Conservation (phyloP, 495 filamentous ascomycete species). For the Tuber brumale region DNA sequence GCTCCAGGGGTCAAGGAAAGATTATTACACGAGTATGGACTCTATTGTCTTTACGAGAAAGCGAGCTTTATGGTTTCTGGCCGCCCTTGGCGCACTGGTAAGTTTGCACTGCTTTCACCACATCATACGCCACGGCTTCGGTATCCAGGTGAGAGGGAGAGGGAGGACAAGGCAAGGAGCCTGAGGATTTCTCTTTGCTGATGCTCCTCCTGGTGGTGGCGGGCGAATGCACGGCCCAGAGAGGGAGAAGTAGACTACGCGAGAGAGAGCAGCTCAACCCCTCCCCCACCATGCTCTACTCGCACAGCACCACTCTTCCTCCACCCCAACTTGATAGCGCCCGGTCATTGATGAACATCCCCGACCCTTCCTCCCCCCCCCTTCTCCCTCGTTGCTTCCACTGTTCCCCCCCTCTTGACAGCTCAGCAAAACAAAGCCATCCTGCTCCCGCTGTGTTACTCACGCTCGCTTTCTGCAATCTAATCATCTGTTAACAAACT, state of each 20-base stretch:
- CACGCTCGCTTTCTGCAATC: conserved; percentile 1
- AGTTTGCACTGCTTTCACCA: conserved; percentile 2
- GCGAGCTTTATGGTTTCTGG: conserved; percentile 23
- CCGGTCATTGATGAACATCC: conserved; percentile 33
- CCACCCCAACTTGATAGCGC: conserved; percentile 17
- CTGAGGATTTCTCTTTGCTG: not conserved
- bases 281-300: conserved; percentile 19
- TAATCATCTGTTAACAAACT: conserved; percentile 4
- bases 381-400: conserved; percentile 6
- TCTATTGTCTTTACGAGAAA: conserved; percentile 19
- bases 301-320: conserved; percentile 14
- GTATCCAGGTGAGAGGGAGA: not conserved
- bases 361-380: conserved; percentile 15
- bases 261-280: conserved; percentile 15
- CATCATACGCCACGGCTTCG: conserved; percentile 13
- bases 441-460: not conserved
- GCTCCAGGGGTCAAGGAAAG: not conserved
- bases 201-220: not conserved
- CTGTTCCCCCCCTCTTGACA: conserved; percentile 7
- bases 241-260: too few species aligned
- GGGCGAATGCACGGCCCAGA: conserved; percentile 1
- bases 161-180: conserved; percentile 8
- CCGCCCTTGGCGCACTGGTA: conserved; percentile 27
- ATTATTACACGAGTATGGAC: not conserved
- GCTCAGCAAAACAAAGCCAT: not conserved